phyloP scores from a whole-genome alignment of 371 early-diverging fungal genomes.

The Phascolomyces articulosus region DNA sequence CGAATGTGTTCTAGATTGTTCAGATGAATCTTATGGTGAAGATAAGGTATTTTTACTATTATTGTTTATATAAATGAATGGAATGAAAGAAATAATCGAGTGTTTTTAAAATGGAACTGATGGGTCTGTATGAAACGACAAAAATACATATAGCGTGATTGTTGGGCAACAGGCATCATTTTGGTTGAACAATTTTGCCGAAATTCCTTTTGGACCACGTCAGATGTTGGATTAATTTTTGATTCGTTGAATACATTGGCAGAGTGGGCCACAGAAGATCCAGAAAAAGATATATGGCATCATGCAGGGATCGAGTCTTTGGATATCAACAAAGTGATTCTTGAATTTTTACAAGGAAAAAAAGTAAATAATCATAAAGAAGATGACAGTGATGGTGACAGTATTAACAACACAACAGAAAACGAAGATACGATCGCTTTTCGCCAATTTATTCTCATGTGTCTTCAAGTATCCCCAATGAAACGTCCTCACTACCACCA shows the following conservation, averaged over 20 bases:
- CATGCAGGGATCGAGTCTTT: constrained; percentile 33
- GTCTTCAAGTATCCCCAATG: constrained; percentile 24
- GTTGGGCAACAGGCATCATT: constrained; percentile 68
- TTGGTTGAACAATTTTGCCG: constrained; percentile 58
- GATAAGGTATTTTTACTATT: constrained; percentile 35
- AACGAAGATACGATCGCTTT: constrained; percentile 22
- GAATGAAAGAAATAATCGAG: background rate
- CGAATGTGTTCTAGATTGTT: constrained; percentile 27
- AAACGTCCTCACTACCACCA: constrained; percentile 17
- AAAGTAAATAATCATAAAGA: constrained; percentile 9
- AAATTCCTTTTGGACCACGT: constrained; percentile 60
- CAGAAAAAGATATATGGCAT: constrained; percentile 27
- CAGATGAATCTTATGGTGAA: background rate
- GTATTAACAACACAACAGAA: background rate
- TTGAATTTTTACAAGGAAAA: constrained; percentile 34
- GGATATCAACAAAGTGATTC: constrained; percentile 38
- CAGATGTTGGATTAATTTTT: constrained; percentile 46
- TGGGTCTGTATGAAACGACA: too few species aligned
- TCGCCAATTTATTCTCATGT: constrained; percentile 25
- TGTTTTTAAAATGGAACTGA: too few species aligned
- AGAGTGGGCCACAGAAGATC: constrained; percentile 32
- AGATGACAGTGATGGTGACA: too few species aligned
- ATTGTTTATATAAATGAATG: background rate
- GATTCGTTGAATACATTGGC: constrained; percentile 37
- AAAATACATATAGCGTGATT: constrained; percentile 42